phyloP scores from a whole-genome alignment of 2,329 filamentous ascomycete genomes.

The Emmonsiellopsis sp. region DNA sequence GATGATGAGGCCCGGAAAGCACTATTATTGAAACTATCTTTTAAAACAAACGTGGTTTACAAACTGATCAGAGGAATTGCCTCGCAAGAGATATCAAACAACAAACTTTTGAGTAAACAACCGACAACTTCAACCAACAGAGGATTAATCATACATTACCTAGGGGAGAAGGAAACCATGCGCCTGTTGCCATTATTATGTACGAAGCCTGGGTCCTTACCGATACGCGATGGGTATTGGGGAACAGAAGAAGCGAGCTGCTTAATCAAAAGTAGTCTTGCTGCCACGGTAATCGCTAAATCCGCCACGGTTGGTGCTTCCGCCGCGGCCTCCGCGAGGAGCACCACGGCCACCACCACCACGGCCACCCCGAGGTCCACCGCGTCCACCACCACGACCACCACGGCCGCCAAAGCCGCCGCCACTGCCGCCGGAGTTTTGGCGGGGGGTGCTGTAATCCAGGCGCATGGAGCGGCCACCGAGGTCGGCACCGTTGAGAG shows the following conservation, averaged over 20 bases:
- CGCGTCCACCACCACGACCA: slow-evolving; percentile 43
- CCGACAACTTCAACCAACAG: not conserved
- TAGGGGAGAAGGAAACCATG: not conserved
- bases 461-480: slow-evolving; percentile 67
- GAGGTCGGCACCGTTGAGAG: slow-evolving; percentile 62
- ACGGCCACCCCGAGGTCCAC: slow-evolving; percentile 43
- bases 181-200: no score
- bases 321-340: slow-evolving; percentile 34
- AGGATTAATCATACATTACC: slow-evolving; percentile 4
- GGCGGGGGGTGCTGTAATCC: slow-evolving; percentile 66
- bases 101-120: not conserved
- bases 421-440: slow-evolving; percentile 41
- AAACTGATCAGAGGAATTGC: not conserved
- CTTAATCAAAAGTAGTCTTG: slow-evolving; percentile 60
- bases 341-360: slow-evolving; percentile 42
- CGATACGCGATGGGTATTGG: not conserved
- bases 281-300: slow-evolving; percentile 64
- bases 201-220: no score
- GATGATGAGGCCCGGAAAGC: not conserved
- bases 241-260: not conserved
- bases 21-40: not conserved
- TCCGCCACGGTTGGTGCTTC: slow-evolving; percentile 43
- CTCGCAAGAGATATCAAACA: not conserved
- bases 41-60: not conserved
- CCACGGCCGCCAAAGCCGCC: slow-evolving; percentile 37